These are phyloP conservation scores for Raffaelea albimanens DNA, from an alignment of 2,329 filamentous ascomycete genomes.

Conservation along the genomic window DNA sequence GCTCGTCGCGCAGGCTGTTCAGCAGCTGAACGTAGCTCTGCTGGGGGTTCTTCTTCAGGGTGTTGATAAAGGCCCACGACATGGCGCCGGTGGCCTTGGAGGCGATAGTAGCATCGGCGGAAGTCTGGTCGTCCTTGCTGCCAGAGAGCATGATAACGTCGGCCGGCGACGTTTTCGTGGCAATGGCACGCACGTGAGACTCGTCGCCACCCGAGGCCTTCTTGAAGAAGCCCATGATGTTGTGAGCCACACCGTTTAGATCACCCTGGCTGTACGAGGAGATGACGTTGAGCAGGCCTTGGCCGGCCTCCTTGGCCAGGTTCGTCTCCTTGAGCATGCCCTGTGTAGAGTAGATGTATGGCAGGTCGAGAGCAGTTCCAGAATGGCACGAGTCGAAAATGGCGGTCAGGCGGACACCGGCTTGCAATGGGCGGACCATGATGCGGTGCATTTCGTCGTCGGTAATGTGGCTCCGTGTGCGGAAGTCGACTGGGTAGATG, in stretches of 20 bases:
- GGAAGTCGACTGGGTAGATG: conserved; percentile 75
- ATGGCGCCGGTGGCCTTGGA: conserved; percentile 93
- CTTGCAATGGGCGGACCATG: conserved; percentile 49
- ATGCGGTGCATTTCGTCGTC: conserved; percentile 76
- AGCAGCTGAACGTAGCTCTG: conserved; percentile 96
- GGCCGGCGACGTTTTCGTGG: conserved; percentile 87
- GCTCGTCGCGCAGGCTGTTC: conserved; percentile 91
- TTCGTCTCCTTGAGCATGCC: conserved; percentile 61
- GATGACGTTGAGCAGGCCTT: conserved; percentile 51
- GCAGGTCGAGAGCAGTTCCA: conserved; percentile 55
- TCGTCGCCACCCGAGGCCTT: conserved; percentile 76
- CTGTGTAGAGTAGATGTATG: conserved; percentile 61
- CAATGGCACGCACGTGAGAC: conserved; percentile 68
- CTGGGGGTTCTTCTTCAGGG: conserved; percentile 91
- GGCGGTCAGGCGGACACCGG: conserved; percentile 49
- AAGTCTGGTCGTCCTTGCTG: conserved; percentile 93
- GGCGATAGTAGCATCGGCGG: conserved; percentile 85
- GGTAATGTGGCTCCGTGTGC: conserved; percentile 64
- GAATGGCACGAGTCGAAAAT: conserved; percentile 61
- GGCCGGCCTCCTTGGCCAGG: conserved; percentile 57
- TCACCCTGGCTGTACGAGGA: conserved; percentile 60
- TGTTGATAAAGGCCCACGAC: conserved; percentile 93
- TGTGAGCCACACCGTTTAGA: conserved; percentile 70
- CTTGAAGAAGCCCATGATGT: conserved; percentile 77
- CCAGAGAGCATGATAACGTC: conserved; percentile 98